Evolutionary conservation across 129 eudicot genomes (phyloP), one percentile per base, ranked within the genome.

Genomic region (Oenanthe sinensis): DNA sequence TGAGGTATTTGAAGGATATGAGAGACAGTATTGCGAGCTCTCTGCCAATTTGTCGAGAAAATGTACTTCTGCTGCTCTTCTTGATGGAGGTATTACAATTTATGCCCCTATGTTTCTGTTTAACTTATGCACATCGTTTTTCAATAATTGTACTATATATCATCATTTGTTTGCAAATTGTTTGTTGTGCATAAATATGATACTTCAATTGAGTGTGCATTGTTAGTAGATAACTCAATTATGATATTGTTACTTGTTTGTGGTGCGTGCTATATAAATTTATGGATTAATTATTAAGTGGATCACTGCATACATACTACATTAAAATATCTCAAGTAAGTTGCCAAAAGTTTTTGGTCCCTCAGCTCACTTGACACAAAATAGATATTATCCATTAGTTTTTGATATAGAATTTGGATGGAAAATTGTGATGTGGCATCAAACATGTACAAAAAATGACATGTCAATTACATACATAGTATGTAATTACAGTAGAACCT

Each of bases 1-100:
- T 75, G 87, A 90, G 74, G 98, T 93, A 15, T 93, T 90, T 52
- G 96, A 90, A 86, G 96, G 96, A 69, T 93, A 93, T 46, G 96
- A 93, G 84, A 87, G 96, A 60, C 96, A 93, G 83, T 90, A 93
- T 80, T 93, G 98, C 69, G 98, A 93, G 79, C 89, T 93, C 70
- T 93, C 98, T 30, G 89, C 89, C 14, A 90, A 88, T 85, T 88
- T 93, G 84, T 90, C 98, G 11, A 78, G 89, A 39, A 93, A 89
- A 82, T 93, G 94, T 79, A 81, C 43, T 52, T 77, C 92, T 40
- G 91, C 93, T 80, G 86, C 83, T 83, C 83, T 83, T 76, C 79
- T 89, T 19, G 96, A 87, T 85, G 87, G 85, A 93, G 98, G 98
- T 93, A 92, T 47, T 3, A 4, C 33, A 42, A 40, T 36, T 71